phyloP scores from a whole-genome alignment of 352 stramenopile species.

The Nothophytophthora sp. region DNA sequence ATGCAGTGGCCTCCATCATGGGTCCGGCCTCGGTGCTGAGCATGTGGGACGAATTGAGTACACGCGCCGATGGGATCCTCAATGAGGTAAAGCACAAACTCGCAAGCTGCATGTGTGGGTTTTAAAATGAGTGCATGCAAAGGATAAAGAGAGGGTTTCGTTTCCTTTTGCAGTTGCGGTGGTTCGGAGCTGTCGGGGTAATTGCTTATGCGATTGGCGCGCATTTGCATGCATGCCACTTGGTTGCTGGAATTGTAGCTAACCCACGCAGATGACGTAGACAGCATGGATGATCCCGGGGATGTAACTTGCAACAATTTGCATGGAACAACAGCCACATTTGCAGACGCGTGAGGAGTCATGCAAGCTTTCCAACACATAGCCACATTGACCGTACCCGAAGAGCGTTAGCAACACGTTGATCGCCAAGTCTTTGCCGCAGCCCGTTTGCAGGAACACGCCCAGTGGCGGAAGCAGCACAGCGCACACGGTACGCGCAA shows the following conservation, averaged over 20 bases:
- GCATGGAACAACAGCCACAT: too few species aligned
- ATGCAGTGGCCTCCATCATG: slow-evolving; percentile 44
- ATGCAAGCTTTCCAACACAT: neutral
- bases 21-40: slow-evolving; percentile 40
- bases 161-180: too few species aligned
- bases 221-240: neutral
- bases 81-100: slow-evolving; percentile 57
- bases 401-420: slow-evolving; percentile 68
- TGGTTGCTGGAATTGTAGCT: neutral
- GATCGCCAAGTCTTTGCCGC: slow-evolving; percentile 62
- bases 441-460: slow-evolving; percentile 57
- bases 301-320: slow-evolving; percentile 43
- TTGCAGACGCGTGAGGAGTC: neutral
- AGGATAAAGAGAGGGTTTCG: too few species aligned
- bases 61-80: slow-evolving; percentile 44
- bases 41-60: slow-evolving; percentile 60
- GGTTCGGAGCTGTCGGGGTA: too few species aligned
- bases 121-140: slow-evolving; percentile 31
- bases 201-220: neutral
- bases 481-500: slow-evolving; percentile 45
- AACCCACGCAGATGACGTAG: slow-evolving; percentile 46
- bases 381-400: too few species aligned
- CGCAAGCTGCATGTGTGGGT: slow-evolving; percentile 62
- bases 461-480: slow-evolving; percentile 52
- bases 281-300: slow-evolving; percentile 60